Conservation (phyloP, 768 basidiomycete species). For the Trametes cubensis region DNA sequence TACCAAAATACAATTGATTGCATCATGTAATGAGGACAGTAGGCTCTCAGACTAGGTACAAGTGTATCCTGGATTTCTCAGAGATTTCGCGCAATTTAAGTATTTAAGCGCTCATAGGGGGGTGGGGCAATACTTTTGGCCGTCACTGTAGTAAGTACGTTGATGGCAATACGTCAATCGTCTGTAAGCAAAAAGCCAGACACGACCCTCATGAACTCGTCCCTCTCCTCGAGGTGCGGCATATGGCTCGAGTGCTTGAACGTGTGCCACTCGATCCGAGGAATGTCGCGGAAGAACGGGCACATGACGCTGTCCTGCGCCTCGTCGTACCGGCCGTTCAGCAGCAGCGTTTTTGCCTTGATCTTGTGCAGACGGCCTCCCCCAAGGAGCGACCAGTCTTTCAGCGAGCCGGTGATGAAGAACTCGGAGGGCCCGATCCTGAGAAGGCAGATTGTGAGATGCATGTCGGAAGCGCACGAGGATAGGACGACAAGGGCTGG, state of each 20-base stretch:
- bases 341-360: conserved; percentile 31
- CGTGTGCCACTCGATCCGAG: conserved; percentile 34
- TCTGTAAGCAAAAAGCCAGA: conserved; percentile 31
- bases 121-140: too few species aligned
- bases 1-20: too few species aligned
- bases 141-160: too few species aligned
- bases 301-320: conserved; percentile 33
- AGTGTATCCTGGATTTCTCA: too few species aligned
- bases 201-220: conserved; percentile 35
- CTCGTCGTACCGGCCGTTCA: conserved; percentile 36
- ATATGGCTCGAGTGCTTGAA: conserved; percentile 36
- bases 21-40: too few species aligned
- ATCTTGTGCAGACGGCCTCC: conserved; percentile 31
- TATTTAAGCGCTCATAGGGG: too few species aligned
- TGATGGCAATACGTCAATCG: too few species aligned
- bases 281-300: conserved; percentile 32
- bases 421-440: conserved; percentile 40
- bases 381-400: conserved; percentile 31
- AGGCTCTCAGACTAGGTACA: too few species aligned
- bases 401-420: conserved; percentile 40
- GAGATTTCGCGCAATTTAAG: too few species aligned
- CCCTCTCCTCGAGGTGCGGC: conserved; percentile 36
- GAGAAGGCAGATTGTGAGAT: neutral
- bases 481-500: neutral
- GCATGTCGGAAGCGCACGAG: neutral